Percentiles rank a stretch among this genome's conserved stretches.
phyloP scores from a whole-genome alignment of 768 basidiomycete species.

The Dacryopinax spathularia region DNA sequence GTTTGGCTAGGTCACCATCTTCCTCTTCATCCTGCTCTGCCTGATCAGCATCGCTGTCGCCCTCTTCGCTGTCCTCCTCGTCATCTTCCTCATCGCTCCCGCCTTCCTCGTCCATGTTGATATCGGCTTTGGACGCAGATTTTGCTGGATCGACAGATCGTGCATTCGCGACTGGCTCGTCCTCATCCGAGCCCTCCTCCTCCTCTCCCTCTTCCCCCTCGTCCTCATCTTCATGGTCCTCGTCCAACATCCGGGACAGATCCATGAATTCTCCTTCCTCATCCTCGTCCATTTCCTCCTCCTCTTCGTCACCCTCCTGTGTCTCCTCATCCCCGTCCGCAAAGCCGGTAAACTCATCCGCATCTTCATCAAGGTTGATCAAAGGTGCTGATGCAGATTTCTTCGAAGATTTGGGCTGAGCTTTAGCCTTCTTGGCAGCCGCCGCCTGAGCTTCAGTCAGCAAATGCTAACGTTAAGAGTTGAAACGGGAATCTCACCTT shows the following conservation, averaged over 20 bases:
- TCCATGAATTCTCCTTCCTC: conserved; percentile 24
- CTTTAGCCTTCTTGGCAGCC: not conserved
- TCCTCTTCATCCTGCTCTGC: conserved; percentile 20
- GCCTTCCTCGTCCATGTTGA: conserved; percentile 6
- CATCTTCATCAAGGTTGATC: conserved; percentile 21
- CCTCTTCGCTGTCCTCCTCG: conserved; percentile 15
- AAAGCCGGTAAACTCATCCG: conserved; percentile 17
- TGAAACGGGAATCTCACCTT: not conserved
- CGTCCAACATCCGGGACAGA: not conserved
- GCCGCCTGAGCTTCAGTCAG: not conserved
- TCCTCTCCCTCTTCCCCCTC: conserved; percentile 26
- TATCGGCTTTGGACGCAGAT: conserved; percentile 8
- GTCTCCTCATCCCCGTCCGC: conserved; percentile 24
- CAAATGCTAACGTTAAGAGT: not conserved
- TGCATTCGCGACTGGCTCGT: conserved; percentile 8
- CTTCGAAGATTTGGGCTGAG: not conserved
- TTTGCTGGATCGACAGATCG: conserved; percentile 8
- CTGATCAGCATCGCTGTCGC: conserved; percentile 26
- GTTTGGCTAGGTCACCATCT: conserved; percentile 39
- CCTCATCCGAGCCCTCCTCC: conserved; percentile 15
- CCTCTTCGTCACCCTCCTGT: conserved; percentile 31
- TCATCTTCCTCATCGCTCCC: conserved; percentile 10
- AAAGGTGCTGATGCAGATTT: not conserved
- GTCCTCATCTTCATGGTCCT: conserved; percentile 9
- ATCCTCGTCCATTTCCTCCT: conserved; percentile 35